Base-by-base conservation (phyloP, 1,284 basidiomycete genomes). In the Cryptococcus sp. region DNA sequence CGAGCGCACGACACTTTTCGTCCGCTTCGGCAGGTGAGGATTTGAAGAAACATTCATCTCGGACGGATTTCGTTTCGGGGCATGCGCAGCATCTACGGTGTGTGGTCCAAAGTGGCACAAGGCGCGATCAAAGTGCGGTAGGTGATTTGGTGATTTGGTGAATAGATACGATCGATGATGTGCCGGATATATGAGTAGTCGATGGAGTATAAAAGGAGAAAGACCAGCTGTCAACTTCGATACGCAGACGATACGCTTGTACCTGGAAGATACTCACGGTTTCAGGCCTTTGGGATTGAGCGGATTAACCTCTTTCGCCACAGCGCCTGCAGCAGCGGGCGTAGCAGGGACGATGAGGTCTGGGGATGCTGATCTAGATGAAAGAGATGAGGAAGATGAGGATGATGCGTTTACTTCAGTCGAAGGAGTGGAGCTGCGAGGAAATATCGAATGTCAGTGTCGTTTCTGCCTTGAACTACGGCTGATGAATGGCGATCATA, bases 21-120 rank as follows among this genome's bases (percentile, higher is more conserved):
- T 85, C 83, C 5, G 88, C 89, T 63, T 87, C 85, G 42, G 85
- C 84, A 7, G 86, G 79, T 68, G 87, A 85, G 66, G 83, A 84
- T 63, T 86, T 85, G 66, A 98, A 81, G 83, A 96, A 97, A 80
- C 95, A 99, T 68, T 93, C 89, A 79, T 99, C 95, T 39, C 95
- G 84, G 25, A 84, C 84, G 7, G 87, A 85, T 79, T 99, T 99
- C 0, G 93, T 96, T 68, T 93, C 85, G 15, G 93, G 93, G 78
- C 94, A 99, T 47, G 94, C 94, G 71, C 94, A 98, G 73, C 94
- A 98, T 53, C 81, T 93, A 64, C 30, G 10, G 27, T 10, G 17
- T 30, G 15, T 35, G 20, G 45, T 55, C 25, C 54, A 41, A 43
- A 15, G 19, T 11, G 16, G 20, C 13, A 19, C 5, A 16, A 11